Conservation (phyloP, 768 basidiomycete genomes). For the Podaxis sp. region DNA sequence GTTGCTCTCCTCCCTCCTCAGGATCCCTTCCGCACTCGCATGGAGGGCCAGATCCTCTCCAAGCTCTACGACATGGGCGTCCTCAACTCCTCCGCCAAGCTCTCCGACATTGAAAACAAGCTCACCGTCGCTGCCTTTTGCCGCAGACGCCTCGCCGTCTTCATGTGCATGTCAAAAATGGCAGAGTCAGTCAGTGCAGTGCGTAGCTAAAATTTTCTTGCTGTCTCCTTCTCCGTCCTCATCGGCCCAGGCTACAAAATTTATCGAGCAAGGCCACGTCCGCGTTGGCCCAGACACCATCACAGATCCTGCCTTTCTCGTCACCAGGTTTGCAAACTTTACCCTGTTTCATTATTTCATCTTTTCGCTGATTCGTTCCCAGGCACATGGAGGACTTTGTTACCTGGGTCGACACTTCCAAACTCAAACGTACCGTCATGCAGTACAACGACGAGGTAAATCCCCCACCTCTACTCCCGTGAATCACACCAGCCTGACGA, state of each 20-base stretch:
- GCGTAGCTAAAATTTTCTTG: constrained; percentile 31
- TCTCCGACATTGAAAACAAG: constrained; percentile 95
- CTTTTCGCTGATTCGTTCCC: neutral
- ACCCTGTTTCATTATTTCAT: too few species aligned
- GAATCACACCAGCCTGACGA: constrained; percentile 15
- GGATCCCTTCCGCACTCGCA: constrained; percentile 83
- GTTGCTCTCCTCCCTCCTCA: constrained; percentile 83
- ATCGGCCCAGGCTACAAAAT: constrained; percentile 78
- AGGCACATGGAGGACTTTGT: constrained; percentile 99
- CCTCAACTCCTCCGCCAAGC: constrained; percentile 80
- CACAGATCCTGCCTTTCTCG: constrained; percentile 94
- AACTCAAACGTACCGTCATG: constrained; percentile 94
- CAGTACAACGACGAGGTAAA: constrained; percentile 91
- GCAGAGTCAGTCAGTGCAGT: constrained; percentile 93
- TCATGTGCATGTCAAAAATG: constrained; percentile 93
- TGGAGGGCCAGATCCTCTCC: constrained; percentile 85
- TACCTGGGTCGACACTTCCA: constrained; percentile 98
- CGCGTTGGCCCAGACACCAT: constrained; percentile 95
- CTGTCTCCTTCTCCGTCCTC: constrained; percentile 3
- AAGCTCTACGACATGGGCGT: constrained; percentile 98
- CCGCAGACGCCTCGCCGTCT: constrained; percentile 86
- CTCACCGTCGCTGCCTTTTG: constrained; percentile 96
- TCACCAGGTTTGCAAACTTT: constrained; percentile 63
- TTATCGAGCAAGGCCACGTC: constrained; percentile 98
- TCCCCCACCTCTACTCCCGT: neutral